Evolutionary conservation across 2,329 filamentous ascomycete genomes (phyloP).

Genomic region (Hymenoscyphus linearis): DNA sequence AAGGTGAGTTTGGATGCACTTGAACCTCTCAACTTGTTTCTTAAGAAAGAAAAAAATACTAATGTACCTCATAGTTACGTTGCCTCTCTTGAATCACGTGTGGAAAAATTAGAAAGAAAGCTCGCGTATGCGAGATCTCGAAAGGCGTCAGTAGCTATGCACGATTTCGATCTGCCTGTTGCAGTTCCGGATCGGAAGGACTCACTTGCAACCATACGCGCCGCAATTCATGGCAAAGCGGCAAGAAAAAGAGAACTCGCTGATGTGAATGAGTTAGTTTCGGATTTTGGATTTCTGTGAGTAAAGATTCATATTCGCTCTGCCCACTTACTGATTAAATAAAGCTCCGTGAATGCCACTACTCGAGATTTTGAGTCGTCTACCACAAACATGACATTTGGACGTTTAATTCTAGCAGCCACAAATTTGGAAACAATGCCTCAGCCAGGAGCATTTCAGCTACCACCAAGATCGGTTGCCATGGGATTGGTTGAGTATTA

Average conservation of each 20-base stretch:
- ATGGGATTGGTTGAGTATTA: constrained; percentile 74
- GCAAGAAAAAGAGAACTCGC: constrained; percentile 67
- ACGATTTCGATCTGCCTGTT: constrained; percentile 50
- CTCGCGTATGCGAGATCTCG: constrained; percentile 65
- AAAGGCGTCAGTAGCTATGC: constrained; percentile 63
- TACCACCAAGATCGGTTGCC: constrained; percentile 68
- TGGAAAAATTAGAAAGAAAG: constrained; percentile 80
- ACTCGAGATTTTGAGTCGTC: constrained; percentile 90
- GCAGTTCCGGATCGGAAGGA: constrained; percentile 53
- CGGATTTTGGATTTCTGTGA: constrained; percentile 87
- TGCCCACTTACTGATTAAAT: constrained; percentile 10
- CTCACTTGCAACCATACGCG: constrained; percentile 56
- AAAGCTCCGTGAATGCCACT: constrained; percentile 86
- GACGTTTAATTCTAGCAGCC: constrained; percentile 79
- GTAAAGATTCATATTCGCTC: constrained; percentile 29
- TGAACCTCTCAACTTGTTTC: background rate
- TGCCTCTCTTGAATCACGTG: constrained; percentile 83
- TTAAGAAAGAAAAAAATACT: constrained; percentile 21
- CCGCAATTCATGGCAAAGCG: constrained; percentile 59
- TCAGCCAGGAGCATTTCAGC: constrained; percentile 48
- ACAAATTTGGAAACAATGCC: constrained; percentile 70
- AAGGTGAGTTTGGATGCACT: constrained; percentile 48
- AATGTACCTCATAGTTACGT: constrained; percentile 60
- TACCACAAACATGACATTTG: constrained; percentile 85
- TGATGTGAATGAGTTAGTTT: constrained; percentile 86